Evolutionary conservation across 164 flowering plant species (phyloP).

Genomic region (Berberis vulgaris): DNA sequence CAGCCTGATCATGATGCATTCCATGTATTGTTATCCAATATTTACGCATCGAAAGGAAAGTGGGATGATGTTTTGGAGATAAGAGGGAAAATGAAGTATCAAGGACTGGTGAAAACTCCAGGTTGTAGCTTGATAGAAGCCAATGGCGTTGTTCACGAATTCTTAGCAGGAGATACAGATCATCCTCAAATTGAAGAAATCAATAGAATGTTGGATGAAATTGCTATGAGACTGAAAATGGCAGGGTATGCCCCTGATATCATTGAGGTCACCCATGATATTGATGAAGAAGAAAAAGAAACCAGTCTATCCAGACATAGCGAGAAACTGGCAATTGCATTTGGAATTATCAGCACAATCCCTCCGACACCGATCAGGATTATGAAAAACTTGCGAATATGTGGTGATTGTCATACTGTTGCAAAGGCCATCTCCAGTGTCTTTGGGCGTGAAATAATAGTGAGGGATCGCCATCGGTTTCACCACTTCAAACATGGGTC

Average conservation of each 20-base stretch:
- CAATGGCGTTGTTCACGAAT: slow-evolving; percentile 29
- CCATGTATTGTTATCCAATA: slow-evolving; percentile 36
- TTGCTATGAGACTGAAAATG: slow-evolving; percentile 18
- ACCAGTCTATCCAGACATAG: slow-evolving; percentile 23
- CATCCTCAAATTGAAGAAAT: slow-evolving; percentile 27
- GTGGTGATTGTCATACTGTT: slow-evolving; percentile 7
- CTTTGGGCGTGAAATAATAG: slow-evolving; percentile 7
- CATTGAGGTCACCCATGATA: slow-evolving; percentile 18
- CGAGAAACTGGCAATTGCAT: slow-evolving; percentile 38
- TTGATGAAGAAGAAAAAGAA: slow-evolving; percentile 36
- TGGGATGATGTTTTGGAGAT: slow-evolving; percentile 29
- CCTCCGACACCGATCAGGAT: slow-evolving; percentile 16
- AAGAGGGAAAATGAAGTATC: slow-evolving; percentile 26
- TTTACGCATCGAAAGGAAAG: slow-evolving; percentile 31
- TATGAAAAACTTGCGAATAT: slow-evolving; percentile 12
- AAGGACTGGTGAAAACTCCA: slow-evolving; percentile 28
- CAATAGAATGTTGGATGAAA: slow-evolving; percentile 25
- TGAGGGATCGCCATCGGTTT: slow-evolving; percentile 11
- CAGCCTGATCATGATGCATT: slow-evolving; percentile 38
- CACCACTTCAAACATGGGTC: slow-evolving; percentile 9
- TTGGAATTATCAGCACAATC: slow-evolving; percentile 24
- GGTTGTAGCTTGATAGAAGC: slow-evolving; percentile 40
- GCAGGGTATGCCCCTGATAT: slow-evolving; percentile 24
- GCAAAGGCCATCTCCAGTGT: slow-evolving; percentile 6
- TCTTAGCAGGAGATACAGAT: slow-evolving; percentile 27